Conservation (phyloP, 768 basidiomycete genomes). For the Leccinum arenicola region DNA sequence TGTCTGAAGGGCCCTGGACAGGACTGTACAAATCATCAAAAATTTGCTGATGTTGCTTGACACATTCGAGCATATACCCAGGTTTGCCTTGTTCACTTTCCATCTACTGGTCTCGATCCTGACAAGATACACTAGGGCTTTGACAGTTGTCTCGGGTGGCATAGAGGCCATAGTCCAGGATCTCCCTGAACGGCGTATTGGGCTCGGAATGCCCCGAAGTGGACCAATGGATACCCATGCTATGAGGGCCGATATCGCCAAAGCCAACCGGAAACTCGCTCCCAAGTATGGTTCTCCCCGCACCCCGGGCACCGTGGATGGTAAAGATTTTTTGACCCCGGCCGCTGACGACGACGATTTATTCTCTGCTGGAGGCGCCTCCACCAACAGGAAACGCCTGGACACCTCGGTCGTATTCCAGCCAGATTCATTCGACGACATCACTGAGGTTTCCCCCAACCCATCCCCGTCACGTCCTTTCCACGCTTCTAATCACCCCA, state of each 20-base stretch:
- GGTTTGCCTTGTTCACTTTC: constrained; percentile 26
- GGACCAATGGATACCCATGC: constrained; percentile 67
- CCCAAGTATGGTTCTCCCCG: constrained; percentile 70
- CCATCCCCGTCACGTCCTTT: constrained; percentile 59
- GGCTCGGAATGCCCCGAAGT: constrained; percentile 57
- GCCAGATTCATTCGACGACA: constrained; percentile 46
- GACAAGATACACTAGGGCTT: constrained; percentile 32
- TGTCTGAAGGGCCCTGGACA: no score
- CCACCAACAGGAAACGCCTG: constrained; percentile 57
- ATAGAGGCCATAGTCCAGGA: constrained; percentile 56
- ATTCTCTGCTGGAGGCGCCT: constrained; percentile 60
- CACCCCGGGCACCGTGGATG: constrained; percentile 56
- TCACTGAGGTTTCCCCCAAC: constrained; percentile 56
- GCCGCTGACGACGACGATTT: constrained; percentile 61
- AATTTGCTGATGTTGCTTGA: constrained; percentile 36
- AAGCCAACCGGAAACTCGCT: constrained; percentile 54
- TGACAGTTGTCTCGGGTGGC: constrained; percentile 54
- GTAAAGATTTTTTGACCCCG: constrained; percentile 55
- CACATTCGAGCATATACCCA: constrained; percentile 39
- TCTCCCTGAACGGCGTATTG: constrained; percentile 49
- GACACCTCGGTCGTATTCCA: constrained; percentile 49
- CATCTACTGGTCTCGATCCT: neutral
- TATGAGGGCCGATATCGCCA: constrained; percentile 68
- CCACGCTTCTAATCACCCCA: constrained; percentile 70
- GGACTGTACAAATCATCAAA: no score